phyloP scores from a whole-genome alignment of 2,329 filamentous ascomycete species.

The Sordariomycetes sp. region DNA sequence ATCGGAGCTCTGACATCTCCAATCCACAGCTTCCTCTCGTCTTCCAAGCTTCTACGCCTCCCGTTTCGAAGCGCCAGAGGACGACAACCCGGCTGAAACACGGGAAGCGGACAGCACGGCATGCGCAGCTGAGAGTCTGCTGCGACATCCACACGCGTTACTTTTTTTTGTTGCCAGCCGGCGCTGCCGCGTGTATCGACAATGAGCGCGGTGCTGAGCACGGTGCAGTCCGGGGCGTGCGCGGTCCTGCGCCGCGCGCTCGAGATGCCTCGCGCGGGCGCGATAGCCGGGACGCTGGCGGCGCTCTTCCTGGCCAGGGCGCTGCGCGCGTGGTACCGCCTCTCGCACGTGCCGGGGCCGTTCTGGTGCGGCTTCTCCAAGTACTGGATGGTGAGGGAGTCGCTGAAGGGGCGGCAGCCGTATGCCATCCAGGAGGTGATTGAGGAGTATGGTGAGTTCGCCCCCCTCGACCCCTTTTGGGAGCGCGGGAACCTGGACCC shows the following conservation, averaged over 20 bases:
- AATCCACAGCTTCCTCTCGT: neutral
- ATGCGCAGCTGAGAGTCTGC: neutral
- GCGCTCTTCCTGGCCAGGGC: neutral
- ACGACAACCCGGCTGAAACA: neutral
- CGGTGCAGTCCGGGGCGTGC: neutral
- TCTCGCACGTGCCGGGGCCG: conserved; percentile 22
- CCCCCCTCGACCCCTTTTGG: conserved; percentile 2
- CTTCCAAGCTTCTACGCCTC: neutral
- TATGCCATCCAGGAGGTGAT: neutral
- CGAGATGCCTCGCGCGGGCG: neutral
- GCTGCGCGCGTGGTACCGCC: conserved; percentile 15
- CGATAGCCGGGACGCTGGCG: neutral
- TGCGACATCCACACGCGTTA: neutral
- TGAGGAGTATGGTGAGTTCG: neutral
- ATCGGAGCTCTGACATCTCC: neutral
- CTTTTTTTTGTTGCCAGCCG: neutral
- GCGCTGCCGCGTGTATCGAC: neutral
- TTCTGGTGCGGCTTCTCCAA: conserved; percentile 19
- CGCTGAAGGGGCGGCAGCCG: neutral
- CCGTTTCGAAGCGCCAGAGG: neutral
- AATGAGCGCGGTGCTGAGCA: neutral
- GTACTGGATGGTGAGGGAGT: conserved; percentile 6
- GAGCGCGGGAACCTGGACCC: conserved; percentile 8
- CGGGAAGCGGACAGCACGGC: neutral
- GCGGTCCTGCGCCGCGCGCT: neutral